Percentiles rank a stretch among this genome's conserved stretches.
Conservation (phyloP, 257 asterid species). For the Linaria vulgaris region DNA sequence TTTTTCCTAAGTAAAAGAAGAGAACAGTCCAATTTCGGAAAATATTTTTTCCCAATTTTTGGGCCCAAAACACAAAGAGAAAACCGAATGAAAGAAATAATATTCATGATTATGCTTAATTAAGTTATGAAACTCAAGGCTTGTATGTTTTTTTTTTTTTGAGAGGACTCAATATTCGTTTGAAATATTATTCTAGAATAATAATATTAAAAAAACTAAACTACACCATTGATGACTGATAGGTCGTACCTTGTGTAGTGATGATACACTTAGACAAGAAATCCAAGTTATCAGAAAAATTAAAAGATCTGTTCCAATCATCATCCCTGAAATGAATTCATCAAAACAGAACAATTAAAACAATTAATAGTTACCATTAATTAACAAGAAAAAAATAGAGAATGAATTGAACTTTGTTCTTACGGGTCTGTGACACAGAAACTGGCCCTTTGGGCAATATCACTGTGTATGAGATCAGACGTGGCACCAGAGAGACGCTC, state of each 20-base stretch:
- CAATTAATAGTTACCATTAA: neutral
- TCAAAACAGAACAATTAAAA: neutral
- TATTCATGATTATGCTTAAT: too few species aligned
- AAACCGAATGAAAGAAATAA: too few species aligned
- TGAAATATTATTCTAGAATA: neutral
- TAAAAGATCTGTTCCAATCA: constrained; percentile 79
- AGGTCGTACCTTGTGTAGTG: constrained; percentile 45
- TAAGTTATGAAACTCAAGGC: too few species aligned
- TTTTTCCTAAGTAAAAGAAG: too few species aligned
- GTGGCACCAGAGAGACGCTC: constrained; percentile 48
- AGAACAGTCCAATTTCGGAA: too few species aligned
- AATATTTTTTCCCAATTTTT: too few species aligned
- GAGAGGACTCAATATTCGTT: too few species aligned
- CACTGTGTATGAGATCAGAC: constrained; percentile 35
- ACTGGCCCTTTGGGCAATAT: constrained; percentile 44
- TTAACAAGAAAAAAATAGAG: neutral
- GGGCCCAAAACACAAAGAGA: too few species aligned
- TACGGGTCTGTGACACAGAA: constrained; percentile 70
- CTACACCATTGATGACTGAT: neutral
- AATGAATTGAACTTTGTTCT: constrained; percentile 12
- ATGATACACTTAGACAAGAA: constrained; percentile 60
- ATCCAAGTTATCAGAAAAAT: constrained; percentile 54
- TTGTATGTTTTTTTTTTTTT: too few species aligned
- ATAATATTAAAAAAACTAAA: neutral
- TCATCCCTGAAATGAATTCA: constrained; percentile 43